These are phyloP conservation scores for Orychophragmus violaceus DNA, from an alignment of 345 rosid genomes.

Conservation along the genomic window DNA sequence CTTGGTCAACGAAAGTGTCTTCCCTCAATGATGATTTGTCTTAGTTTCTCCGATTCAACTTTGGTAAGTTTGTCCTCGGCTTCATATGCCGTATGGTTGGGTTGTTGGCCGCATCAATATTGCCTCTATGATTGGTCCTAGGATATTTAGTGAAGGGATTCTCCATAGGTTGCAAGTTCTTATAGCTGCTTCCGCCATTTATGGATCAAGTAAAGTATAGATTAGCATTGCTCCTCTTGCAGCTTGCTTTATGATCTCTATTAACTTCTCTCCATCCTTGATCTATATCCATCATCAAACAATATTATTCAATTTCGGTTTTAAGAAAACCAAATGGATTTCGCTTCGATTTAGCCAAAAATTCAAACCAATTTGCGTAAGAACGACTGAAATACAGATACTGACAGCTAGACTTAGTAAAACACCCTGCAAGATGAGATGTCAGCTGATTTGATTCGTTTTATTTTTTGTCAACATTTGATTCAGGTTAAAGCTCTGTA, in stretches of 20 bases:
- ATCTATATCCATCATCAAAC: slow-evolving; percentile 33
- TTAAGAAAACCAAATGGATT: neutral
- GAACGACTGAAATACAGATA: neutral
- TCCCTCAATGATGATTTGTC: too few species aligned
- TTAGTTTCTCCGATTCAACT: too few species aligned
- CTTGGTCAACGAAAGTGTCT: too few species aligned
- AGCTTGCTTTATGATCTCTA: slow-evolving; percentile 77
- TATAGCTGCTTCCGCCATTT: slow-evolving; percentile 66
- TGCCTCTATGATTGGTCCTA: slow-evolving; percentile 87
- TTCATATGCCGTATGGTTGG: too few species aligned
- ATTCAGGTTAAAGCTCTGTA: neutral
- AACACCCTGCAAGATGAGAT: neutral
- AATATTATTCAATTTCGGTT: neutral
- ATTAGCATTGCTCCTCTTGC: slow-evolving; percentile 72
- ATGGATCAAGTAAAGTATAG: slow-evolving; percentile 76
- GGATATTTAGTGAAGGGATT: slow-evolving; percentile 59
- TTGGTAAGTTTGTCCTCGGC: too few species aligned
- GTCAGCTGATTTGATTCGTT: neutral
- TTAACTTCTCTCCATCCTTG: slow-evolving; percentile 60
- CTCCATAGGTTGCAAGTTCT: slow-evolving; percentile 68
- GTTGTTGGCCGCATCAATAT: too few species aligned
- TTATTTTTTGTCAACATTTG: too few species aligned
- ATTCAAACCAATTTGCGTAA: too few species aligned
- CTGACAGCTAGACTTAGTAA: neutral
- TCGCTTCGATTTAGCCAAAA: neutral